Base-by-base conservation (phyloP, 2,329 filamentous ascomycete species). In the Phaeophleospora eucalypticola region DNA sequence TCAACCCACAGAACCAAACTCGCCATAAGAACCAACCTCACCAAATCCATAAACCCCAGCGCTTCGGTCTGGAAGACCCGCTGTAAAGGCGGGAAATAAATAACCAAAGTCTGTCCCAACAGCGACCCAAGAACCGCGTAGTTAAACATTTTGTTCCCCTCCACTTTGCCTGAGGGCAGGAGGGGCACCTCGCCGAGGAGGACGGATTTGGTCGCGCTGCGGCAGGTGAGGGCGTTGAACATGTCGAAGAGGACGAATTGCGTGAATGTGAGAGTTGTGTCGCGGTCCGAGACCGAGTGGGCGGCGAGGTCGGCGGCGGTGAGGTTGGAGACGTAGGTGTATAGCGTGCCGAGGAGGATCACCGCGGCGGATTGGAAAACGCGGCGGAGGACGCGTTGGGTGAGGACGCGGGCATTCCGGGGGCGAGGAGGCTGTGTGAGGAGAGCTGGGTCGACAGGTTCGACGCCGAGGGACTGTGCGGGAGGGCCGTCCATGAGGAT, bases 401-500 rank as follows among this genome's bases (percentile, higher is more conserved):
- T 98, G n/a, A 98, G 82, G 10, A 97, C 93, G 7, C 90, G 85
- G 41, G 95, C 93, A 59, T 85, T 84, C 56, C 89, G 86, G 49
- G 86, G 83, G 24, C 94, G 84, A 53, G 93, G 94, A 1, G 91
- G 91, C 16, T 88, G 85, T 52, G 80, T 85, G 87, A 98, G 96
- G 43, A 98, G 89, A 52, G 91, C 86, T 20, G 88, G 89, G 64
- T 97, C 93, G 38, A 98, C 93, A 15, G 84, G 84, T 66, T 98
- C 93, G 29, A 98, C 93, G 33, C 93, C 94, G 1, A 98, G 82
- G 9, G 93, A 98, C 69, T 98, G 93, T 1, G 93, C 93, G 1
- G 93, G 93, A 14, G 93, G 93, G 8, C 94, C 93, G 69, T 98
- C 94, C 94, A 98, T 98, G 60, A 98, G 90, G 64, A 98, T 97